These are phyloP conservation scores for Aureobasidium namibiae DNA, from an alignment of 2,329 filamentous ascomycete genomes.

Conservation along the genomic window DNA sequence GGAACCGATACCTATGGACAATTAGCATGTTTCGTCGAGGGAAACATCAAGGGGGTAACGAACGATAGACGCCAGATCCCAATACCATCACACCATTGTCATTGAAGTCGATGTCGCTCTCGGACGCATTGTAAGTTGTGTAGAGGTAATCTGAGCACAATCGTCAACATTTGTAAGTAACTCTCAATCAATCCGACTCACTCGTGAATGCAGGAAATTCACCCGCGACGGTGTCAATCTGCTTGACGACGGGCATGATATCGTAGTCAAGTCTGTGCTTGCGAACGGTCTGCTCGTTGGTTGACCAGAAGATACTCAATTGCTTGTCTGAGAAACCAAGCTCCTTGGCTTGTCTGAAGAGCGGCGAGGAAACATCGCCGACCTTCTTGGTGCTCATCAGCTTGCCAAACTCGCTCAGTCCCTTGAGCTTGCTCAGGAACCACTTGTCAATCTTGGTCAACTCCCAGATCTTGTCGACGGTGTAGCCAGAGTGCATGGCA, in stretches of 20 bases:
- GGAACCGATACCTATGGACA: constrained; percentile 81
- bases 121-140: constrained; percentile 85
- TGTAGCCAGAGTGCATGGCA: constrained; percentile 90
- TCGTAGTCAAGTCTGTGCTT: constrained; percentile 75
- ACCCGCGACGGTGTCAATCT: constrained; percentile 96
- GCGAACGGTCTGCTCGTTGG: constrained; percentile 85
- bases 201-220: constrained; percentile 86
- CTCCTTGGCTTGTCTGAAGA: constrained; percentile 80
- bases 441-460: constrained; percentile 98
- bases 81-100: constrained; percentile 95
- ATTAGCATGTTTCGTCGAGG: no score
- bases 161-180: not conserved
- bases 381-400: constrained; percentile 63
- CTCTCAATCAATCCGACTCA: no score
- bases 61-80: constrained; percentile 91
- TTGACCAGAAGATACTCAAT: constrained; percentile 87
- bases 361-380: constrained; percentile 52
- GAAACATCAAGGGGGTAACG: no score
- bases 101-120: constrained; percentile 74
- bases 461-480: constrained; percentile 95
- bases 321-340: constrained; percentile 93
- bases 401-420: constrained; percentile 81
- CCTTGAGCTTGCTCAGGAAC: constrained; percentile 90
- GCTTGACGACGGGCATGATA: constrained; percentile 86
- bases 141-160: constrained; percentile 59